Evolutionary conservation across 805 yeast genomes (phyloP).

Genomic region (Lachancea nothofagi): DNA sequence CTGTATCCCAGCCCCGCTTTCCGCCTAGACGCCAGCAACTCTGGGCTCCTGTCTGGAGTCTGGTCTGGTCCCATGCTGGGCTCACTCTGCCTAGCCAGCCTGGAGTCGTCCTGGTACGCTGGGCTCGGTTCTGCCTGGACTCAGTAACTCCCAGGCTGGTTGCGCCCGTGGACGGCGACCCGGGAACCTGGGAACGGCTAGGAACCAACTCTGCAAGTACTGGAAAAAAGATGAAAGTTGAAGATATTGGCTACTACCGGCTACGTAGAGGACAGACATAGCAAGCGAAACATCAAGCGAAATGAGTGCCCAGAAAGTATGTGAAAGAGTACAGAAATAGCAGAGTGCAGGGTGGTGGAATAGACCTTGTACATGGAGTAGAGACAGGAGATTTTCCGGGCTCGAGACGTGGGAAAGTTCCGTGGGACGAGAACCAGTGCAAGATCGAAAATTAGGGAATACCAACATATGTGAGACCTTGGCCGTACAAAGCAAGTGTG

Average conservation of each 20-base stretch:
- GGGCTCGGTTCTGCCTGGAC: constrained; percentile 1
- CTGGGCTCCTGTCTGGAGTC: too few relatives aligned
- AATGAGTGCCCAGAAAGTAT: constrained; percentile 36
- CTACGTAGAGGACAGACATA: not conserved
- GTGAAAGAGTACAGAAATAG: constrained; percentile 11
- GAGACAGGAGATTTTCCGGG: too few relatives aligned
- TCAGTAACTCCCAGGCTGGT: not conserved
- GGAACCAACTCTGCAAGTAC: not conserved
- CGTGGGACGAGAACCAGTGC: too few relatives aligned
- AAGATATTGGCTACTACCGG: constrained; percentile 1
- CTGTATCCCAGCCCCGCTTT: too few relatives aligned
- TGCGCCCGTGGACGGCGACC: not conserved
- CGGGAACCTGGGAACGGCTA: not conserved
- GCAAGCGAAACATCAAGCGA: constrained; percentile 18
- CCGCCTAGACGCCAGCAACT: too few relatives aligned
- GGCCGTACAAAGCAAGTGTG: too few relatives aligned
- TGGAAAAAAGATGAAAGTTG: constrained; percentile 9
- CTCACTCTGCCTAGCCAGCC: not conserved
- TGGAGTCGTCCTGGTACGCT: not conserved
- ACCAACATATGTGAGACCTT: too few relatives aligned
- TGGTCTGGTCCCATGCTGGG: not conserved
- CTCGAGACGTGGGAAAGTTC: too few relatives aligned
- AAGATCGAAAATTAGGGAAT: too few relatives aligned
- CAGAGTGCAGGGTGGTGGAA: not conserved
- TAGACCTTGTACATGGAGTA: not conserved